Conservation (phyloP, 2,329 filamentous ascomycete genomes). For the Alternaria panax region DNA sequence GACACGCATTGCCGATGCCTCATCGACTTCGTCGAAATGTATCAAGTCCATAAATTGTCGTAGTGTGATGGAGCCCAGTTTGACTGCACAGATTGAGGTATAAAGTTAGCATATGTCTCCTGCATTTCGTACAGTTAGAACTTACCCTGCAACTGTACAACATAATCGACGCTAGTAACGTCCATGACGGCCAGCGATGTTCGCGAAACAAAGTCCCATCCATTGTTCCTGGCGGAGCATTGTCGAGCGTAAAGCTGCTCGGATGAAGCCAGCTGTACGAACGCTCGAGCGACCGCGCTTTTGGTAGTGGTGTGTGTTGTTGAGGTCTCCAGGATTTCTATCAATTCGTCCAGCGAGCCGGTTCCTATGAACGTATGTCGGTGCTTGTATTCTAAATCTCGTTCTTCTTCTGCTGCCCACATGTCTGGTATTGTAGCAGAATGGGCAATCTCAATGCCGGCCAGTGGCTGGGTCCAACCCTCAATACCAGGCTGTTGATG, state of each 20-base stretch:
- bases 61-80: constrained; percentile 34
- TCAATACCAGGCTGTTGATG: background rate
- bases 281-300: constrained; percentile 26
- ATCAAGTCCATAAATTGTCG: constrained; percentile 31
- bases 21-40: constrained; percentile 21
- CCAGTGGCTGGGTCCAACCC: background rate
- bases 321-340: constrained; percentile 29
- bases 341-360: constrained; percentile 35
- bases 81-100: no score
- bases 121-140: no score
- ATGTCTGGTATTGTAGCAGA: background rate
- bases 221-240: constrained; percentile 16
- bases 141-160: constrained; percentile 28
- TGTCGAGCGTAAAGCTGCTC: constrained; percentile 38
- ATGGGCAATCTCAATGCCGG: background rate
- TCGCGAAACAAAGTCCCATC: constrained; percentile 35
- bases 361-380: constrained; percentile 44
- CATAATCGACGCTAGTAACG: constrained; percentile 24
- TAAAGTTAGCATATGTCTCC: no score
- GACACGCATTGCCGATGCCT: constrained; percentile 16
- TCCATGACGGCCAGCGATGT: constrained; percentile 24
- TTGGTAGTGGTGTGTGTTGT: constrained; percentile 17
- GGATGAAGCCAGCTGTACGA: constrained; percentile 25
- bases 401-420: constrained; percentile 23
- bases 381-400: constrained; percentile 39